Evolutionary conservation across 2,329 filamentous ascomycete genomes (phyloP), one percentile per base, ranked within the genome.

Genomic region (Colletotrichum theobromicola): DNA sequence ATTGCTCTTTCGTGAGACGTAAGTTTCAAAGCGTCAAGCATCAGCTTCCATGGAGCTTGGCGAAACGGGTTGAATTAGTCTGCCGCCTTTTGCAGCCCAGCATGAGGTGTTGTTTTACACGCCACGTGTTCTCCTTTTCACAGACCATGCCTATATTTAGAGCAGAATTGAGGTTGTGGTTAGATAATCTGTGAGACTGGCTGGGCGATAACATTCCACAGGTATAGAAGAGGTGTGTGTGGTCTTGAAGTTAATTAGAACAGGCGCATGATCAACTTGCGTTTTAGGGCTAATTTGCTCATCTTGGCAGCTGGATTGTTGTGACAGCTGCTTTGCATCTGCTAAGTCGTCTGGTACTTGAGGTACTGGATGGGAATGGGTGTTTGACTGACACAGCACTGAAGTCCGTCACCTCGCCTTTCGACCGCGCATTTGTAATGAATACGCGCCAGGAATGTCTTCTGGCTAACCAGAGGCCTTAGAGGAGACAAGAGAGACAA

Each of bases 131-230:
- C 37, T 46, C 18, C 18, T 46, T 5, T 46, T 21, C 13, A 50
- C 10, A 50, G n/a, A 50, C 6, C 1, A 13, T 50, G 21, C 1
- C 3, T 6, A 0, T 18, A 21, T 50, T 2, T 7, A 0, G 3
- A 21, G 42, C 5, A 7, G n/a, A n/a, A n/a, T n/a, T n/a, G n/a
- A n/a, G 2, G 10, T 4, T 7, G 21, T 46, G 2, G 5, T 21
- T 46, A 5, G 7, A 4, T 46, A 18, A 2, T 46, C 42, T 46
- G 42, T 7, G n/a, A 7, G 4, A 46, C n/a, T 21, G 42, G n/a
- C n/a, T n/a, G n/a, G n/a, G n/a, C n/a, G n/a, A n/a, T n/a, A n/a
- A n/a, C n/a, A n/a, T n/a, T n/a, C n/a, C n/a, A n/a, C n/a, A n/a
- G n/a, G 42, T 46, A 46, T 46, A 46, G n/a, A 46, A 46, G 0